Evolutionary conservation across 352 stramenopile species (phyloP), one percentile per base, ranked within the genome.

Genomic region (Globisporangium radiosum): DNA sequence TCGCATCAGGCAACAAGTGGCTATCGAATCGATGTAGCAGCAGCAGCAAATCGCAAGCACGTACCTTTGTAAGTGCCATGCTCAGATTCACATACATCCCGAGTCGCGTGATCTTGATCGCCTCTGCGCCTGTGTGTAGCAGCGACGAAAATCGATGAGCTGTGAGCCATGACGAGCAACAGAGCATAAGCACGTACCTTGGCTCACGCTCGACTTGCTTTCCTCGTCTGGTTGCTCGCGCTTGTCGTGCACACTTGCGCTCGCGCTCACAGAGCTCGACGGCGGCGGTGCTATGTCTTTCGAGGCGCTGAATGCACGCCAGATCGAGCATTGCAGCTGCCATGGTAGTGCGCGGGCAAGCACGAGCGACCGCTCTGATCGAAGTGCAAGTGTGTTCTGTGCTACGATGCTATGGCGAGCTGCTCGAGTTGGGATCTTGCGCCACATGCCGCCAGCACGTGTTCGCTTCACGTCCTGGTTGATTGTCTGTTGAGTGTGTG

Each of bases 71-170:
- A 4, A 89, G 54, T 17, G 85, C 88, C 70, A 98, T 88, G n/a
- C 88, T 64, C 48, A 98, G 47, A 64, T 98, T 98, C 36, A 98
- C 83, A 58, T 91, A 89, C 63, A 96, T 96, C 25, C 95, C 95
- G 2, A 98, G 59, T 19, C 92, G 88, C 6, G 95, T 98, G 55
- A 98, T 92, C 56, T 81, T 81, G 62, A 92, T 87, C 52, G 85
- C 85, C 39, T 94, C 81, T 11, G 72, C 66, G 7, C 80, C 75
- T 63, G 11, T 70, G 11, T 36, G 44, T 8, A 15, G 44, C 14
- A 17, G 45, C 25, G 45, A 4, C 8, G 17, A 25, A n/a, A 50
- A 3, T n/a, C 15, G 10, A 7, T n/a, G 17, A 50, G 7, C 45
- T 50, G 25, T 33, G 25, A 47, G 9, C 9, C 9, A 4, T n/a